phyloP scores from a whole-genome alignment of 2,329 filamentous ascomycete species.

The Cladosporium sphaerospermum region DNA sequence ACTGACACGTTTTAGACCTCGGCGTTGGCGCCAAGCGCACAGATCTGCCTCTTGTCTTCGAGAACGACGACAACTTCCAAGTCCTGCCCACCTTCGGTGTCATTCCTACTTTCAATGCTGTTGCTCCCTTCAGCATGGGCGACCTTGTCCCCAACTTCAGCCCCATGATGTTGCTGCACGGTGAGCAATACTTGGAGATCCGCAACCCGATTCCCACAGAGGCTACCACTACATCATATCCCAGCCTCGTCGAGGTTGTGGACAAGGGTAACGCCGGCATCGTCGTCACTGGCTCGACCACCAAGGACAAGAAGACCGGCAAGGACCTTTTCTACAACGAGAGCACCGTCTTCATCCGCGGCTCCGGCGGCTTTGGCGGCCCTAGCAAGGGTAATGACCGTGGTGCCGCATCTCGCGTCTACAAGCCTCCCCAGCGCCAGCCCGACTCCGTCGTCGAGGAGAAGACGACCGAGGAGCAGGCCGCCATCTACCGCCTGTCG shows the following conservation, averaged over 20 bases:
- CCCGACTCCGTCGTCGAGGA: conserved; percentile 81
- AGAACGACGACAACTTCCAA: conserved; percentile 88
- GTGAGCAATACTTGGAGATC: conserved; percentile 96
- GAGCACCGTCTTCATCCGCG: conserved; percentile 83
- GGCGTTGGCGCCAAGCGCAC: conserved; percentile 86
- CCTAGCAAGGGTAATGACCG: conserved; percentile 69
- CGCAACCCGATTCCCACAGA: conserved; percentile 84
- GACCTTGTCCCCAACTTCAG: conserved; percentile 92
- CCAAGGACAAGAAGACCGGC: conserved; percentile 75
- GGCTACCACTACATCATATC: conserved; percentile 67
- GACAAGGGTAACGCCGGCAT: conserved; percentile 92
- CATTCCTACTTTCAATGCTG: conserved; percentile 84
- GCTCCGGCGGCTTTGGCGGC: conserved; percentile 84
- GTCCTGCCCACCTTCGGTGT: conserved; percentile 93
- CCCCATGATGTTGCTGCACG: conserved; percentile 97
- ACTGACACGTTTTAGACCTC: conserved; percentile 48
- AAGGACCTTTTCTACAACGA: conserved; percentile 98
- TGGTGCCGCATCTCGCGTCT: conserved; percentile 70
- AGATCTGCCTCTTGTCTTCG: conserved; percentile 82
- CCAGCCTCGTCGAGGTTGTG: conserved; percentile 82
- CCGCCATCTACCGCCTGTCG: conserved; percentile 84
- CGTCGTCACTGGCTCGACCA: conserved; percentile 72
- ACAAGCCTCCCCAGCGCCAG: conserved; percentile 68
- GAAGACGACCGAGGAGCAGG: conserved; percentile 83
- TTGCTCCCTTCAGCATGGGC: conserved; percentile 70